phyloP scores from a whole-genome alignment of 2,329 filamentous ascomycete species.

The Chalaropsis ovoidea region DNA sequence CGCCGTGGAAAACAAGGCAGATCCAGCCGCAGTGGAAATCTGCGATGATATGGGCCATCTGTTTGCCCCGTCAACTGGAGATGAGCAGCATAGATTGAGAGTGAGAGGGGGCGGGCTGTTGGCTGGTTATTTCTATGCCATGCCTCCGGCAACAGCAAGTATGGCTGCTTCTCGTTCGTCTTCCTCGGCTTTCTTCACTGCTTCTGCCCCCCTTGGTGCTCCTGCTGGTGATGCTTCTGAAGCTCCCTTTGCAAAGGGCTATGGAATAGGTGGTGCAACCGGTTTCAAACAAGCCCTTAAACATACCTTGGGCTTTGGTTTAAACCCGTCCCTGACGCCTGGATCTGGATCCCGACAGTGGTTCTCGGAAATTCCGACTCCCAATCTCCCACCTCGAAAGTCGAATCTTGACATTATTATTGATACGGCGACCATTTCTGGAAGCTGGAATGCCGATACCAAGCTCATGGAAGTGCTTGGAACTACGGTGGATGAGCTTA shows the following conservation, averaged over 20 bases:
- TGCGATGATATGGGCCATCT: not conserved
- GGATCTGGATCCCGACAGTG: no score
- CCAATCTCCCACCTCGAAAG: no score
- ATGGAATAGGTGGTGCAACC: no score
- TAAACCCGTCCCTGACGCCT: not conserved
- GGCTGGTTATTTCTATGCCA: not conserved
- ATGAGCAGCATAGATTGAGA: not conserved
- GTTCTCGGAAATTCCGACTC: not conserved
- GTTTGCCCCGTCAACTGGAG: not conserved
- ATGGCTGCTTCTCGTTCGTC: no score
- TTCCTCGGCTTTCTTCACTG: no score
- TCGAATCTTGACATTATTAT: slow-evolving; percentile 1
- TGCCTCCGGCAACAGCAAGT: not conserved
- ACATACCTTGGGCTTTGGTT: not conserved
- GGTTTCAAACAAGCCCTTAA: no score
- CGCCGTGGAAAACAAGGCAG: slow-evolving; percentile 45
- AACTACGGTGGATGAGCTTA: slow-evolving; percentile 14
- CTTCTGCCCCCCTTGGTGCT: no score
- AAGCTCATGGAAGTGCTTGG: slow-evolving; percentile 17
- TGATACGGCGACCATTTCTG: not conserved
- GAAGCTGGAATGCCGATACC: slow-evolving; percentile 28
- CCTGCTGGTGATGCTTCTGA: no score
- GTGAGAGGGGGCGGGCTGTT: not conserved
- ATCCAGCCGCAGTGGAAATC: not conserved
- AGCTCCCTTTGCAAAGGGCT: no score